Evolutionary conservation across 768 basidiomycete genomes (phyloP), one percentile per base, ranked within the genome.

Genomic region (Lentinula sp.): DNA sequence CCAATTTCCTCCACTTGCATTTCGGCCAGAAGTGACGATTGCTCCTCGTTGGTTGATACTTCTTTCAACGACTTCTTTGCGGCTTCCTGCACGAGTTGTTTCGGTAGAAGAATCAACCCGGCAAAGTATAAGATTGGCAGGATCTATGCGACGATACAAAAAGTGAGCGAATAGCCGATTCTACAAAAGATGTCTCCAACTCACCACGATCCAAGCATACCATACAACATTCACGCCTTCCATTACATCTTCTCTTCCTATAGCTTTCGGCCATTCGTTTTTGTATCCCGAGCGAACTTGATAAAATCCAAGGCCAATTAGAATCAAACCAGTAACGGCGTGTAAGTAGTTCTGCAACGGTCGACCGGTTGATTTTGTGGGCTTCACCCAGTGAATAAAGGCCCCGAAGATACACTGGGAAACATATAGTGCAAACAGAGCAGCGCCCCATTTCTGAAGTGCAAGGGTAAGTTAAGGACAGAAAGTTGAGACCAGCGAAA

Each of bases 331-430:
- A 1, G 85, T 59, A 13, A 82, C 61, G 11, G 82, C 84, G 65
- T 88, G 86, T 31, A 79, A 34, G 67, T 84, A 86, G 66, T 88
- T 86, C 63, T 80, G 84, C 49, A 75, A 68, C 7, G 80, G 85
- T 32, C 80, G 80, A 32, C 71, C 64, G 0, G 63, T 64, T 5
- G 66, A 56, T 40, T 70, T 62, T 18, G 72, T 73, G 39, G 76
- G 76, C 67, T 85, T 84, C 60, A 82, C 65, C 65, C 72, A 83
- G 64, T 86, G 84, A 61, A 85, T 81, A 57, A 81, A 57, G 3
- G 79, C 76, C 5, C 85, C 85, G 13, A 85, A 69, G 2, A 63
- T 63, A 62, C 76, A 74, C 69, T 87, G 86, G 11, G 77, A 55
- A 43, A 80, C 18, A 61, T 84, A 83, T 4, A 86, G 70, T 39